These are phyloP conservation scores for Fusarium beomiforme DNA, from an alignment of 2,329 filamentous ascomycete genomes.

Conservation along the genomic window DNA sequence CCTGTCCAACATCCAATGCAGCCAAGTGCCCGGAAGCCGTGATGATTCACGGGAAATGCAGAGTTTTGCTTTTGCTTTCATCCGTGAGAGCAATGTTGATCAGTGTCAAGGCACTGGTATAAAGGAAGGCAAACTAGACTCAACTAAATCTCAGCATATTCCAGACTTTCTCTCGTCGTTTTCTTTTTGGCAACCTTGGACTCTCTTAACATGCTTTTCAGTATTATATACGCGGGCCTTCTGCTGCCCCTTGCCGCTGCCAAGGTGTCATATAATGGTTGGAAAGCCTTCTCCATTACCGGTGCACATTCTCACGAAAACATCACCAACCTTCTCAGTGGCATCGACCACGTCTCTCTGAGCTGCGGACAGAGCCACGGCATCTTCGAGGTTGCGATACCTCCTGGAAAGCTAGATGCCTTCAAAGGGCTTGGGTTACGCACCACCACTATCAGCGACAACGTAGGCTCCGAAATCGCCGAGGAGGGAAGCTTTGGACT, in stretches of 20 bases:
- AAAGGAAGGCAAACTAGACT: background rate
- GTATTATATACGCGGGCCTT: background rate
- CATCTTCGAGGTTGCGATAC: conserved; percentile 41
- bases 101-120: background rate
- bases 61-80: accelerated
- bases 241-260: conserved; percentile 22
- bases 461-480: conserved; percentile 41
- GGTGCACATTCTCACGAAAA: conserved; percentile 19
- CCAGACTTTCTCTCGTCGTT: too few species aligned
- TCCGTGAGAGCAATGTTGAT: background rate
- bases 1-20: background rate
- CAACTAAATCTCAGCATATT: background rate
- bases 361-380: conserved; percentile 37
- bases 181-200: background rate
- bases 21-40: too few species aligned
- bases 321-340: conserved; percentile 22
- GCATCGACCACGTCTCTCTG: conserved; percentile 38
- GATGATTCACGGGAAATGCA: background rate
- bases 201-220: conserved; percentile 8
- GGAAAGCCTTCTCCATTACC: conserved; percentile 42
- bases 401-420: conserved; percentile 33
- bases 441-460: conserved; percentile 30
- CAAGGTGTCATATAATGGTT: conserved; percentile 40
- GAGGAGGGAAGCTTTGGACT: conserved; percentile 34
- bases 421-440: conserved; percentile 41